Conservation (phyloP, 148 eudicot genomes). For the Cornus controversa region DNA sequence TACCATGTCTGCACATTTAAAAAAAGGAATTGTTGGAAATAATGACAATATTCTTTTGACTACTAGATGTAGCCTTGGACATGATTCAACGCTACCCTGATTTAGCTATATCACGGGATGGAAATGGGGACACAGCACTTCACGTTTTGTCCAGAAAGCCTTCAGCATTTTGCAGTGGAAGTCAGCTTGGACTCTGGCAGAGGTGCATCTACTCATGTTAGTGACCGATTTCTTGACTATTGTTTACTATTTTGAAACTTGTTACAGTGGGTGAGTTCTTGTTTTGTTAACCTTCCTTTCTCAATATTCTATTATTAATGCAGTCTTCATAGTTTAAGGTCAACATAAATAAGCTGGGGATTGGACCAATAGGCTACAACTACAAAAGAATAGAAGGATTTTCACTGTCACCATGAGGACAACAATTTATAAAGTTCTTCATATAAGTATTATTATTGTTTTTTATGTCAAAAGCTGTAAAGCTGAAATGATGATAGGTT, state of each 20-base stretch:
- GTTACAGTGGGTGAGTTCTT: background rate
- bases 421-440: no score
- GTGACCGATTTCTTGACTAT: background rate
- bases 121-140: conserved; percentile 18
- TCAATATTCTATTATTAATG: no score
- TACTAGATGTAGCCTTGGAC: conserved; percentile 12
- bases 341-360: no score
- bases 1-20: background rate
- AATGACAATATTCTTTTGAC: background rate
- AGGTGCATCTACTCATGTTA: conserved; percentile 11
- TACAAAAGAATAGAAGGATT: no score
- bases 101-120: conserved; percentile 8
- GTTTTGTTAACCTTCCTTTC: no score
- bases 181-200: conserved; percentile 1
- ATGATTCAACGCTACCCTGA: background rate
- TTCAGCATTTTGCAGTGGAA: conserved; percentile 11
- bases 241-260: background rate
- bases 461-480: no score
- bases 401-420: no score
- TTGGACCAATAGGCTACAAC: no score
- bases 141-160: conserved; percentile 15
- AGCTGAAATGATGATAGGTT: no score
- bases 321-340: no score
- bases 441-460: no score
- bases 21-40: background rate